Evolutionary conservation across 192 early-diverging fungal species (phyloP).

Genomic region (Powellomyces hirtus): DNA sequence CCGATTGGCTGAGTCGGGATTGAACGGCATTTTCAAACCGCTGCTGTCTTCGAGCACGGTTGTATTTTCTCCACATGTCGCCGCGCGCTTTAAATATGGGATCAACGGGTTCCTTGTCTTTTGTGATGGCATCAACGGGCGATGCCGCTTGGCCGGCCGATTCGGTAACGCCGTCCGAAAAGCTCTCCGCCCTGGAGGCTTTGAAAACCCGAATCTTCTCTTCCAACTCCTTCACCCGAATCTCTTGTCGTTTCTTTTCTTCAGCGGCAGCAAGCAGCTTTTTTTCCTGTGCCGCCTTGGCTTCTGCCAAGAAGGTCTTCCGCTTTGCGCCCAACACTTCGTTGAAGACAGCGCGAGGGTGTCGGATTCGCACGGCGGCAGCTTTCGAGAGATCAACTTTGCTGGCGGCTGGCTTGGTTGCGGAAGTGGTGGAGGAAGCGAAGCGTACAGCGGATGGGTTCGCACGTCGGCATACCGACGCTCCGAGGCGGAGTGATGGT

Average conservation of each 20-base stretch:
- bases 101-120: neutral
- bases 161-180: neutral
- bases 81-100: conserved; percentile 2
- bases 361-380: neutral
- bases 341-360: conserved; percentile 10
- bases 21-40: conserved; percentile 20
- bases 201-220: conserved; percentile 23
- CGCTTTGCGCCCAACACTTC: conserved; percentile 2
- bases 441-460: neutral
- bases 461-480: neutral
- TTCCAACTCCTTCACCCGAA: conserved; percentile 1
- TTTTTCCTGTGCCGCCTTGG: neutral
- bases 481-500: too few species aligned
- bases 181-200: neutral
- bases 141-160: neutral
- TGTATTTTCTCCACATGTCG: neutral
- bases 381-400: conserved; percentile 9
- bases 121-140: neutral
- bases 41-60: neutral
- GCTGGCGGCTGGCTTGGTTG: neutral
- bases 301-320: conserved; percentile 15
- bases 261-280: neutral
- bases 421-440: neutral
- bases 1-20: neutral
- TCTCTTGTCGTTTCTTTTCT: neutral